Conservation (phyloP, 2,329 filamentous ascomycete genomes). For the Aspergillus sergii region DNA sequence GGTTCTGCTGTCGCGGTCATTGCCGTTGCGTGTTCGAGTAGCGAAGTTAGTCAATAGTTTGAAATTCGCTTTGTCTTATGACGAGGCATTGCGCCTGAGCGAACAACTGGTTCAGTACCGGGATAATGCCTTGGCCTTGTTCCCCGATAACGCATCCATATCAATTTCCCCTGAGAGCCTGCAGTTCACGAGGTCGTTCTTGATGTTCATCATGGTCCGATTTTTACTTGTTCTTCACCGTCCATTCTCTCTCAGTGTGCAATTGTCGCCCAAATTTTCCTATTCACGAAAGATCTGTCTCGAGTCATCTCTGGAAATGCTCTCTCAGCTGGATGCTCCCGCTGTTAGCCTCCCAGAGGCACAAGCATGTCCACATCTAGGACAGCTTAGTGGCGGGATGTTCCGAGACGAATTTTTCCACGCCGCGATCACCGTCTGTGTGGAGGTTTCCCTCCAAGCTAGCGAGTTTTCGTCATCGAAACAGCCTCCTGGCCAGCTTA, state of each 20-base stretch:
- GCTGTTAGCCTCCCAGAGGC: slow-evolving; percentile 16
- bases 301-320: slow-evolving; percentile 38
- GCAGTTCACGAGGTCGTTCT: slow-evolving; percentile 39
- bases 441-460: slow-evolving; percentile 35
- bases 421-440: slow-evolving; percentile 35
- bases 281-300: slow-evolving; percentile 42
- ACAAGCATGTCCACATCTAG: slow-evolving; percentile 31
- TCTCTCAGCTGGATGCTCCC: slow-evolving; percentile 33
- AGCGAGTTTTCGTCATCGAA: slow-evolving; percentile 24
- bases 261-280: slow-evolving; percentile 36
- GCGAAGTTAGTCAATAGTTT: slow-evolving; percentile 34
- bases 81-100: slow-evolving; percentile 34
- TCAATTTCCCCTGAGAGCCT: slow-evolving; percentile 15
- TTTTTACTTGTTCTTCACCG: slow-evolving; percentile 60
- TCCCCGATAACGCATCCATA: slow-evolving; percentile 22
- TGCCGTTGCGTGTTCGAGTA: slow-evolving; percentile 33
- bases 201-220: slow-evolving; percentile 56
- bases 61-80: slow-evolving; percentile 34
- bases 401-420: slow-evolving; percentile 40
- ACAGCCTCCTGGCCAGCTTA: slow-evolving; percentile 12
- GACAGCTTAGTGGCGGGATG: slow-evolving; percentile 36
- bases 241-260: slow-evolving; percentile 39
- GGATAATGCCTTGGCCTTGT: slow-evolving; percentile 26
- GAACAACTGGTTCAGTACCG: slow-evolving; percentile 30
- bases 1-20: slow-evolving; percentile 29